Evolutionary conservation across 805 yeast species (phyloP), one percentile per base, ranked within the genome.

Genomic region (Nakazawaea holstii): DNA sequence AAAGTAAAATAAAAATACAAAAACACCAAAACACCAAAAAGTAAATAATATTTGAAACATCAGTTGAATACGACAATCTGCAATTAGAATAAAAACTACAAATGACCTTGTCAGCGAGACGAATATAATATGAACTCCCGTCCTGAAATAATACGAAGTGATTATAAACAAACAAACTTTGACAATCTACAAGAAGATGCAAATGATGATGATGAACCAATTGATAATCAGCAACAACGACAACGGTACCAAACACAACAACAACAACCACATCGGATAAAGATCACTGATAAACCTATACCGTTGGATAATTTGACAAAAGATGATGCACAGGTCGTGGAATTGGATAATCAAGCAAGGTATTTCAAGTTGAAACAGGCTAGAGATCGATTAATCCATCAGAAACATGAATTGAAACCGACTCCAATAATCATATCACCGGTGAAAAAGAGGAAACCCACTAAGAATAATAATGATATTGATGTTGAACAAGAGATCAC

Each of bases 281-380:
- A 40, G 13, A 41, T 46, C 8, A 29, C 35, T 11, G 49, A 46
- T 27, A 46, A 41, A 28, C 49, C 49, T 4, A 41, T 46, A n/a
- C 49, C 49, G 8, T 36, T 46, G 35, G 49, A 46, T 15, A n/a
- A n/a, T 15, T 13, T 38, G 13, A 5, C 36, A 11, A 13, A 15
- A 28, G 26, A n/a, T 6, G 30, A 13, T 24, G n/a, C 15, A 24
- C 10, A 13, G 2, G 11, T 30, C 8, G 41, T 35, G 37, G 39
- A 33, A 27, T 17, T 24, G 30, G 36, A 31, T 17, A 44, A 38
- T n/a, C 20, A 29, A 8, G 20, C 14, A 11, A 24, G 43, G 35
- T 45, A 39, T 26, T 26, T 15, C 14, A 45, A 36, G 26, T 39
- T 45, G 36, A 45, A 40, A 35, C 45, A 45, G 20, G 32, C 45